Evolutionary conservation across 305 asterid species (phyloP).

Genomic region (Fraxinus nigra): DNA sequence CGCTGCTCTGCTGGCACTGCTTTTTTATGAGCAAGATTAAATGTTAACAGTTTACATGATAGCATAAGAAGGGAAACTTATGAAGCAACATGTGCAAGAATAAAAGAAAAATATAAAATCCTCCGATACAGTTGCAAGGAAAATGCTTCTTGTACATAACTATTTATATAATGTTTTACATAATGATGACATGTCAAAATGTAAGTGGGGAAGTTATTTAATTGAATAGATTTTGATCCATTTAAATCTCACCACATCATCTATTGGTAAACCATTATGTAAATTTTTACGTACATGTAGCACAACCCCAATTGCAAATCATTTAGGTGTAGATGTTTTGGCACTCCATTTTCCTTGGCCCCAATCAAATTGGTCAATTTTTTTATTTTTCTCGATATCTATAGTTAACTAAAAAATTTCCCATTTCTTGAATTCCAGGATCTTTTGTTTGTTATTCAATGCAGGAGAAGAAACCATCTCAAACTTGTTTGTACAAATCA

Average conservation of each 20-base stretch:
- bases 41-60: slow-evolving; percentile 18
- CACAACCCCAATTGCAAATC: neutral
- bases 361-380: neutral
- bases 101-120: slow-evolving; percentile 10
- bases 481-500: neutral
- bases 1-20: slow-evolving; percentile 56
- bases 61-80: slow-evolving; percentile 5
- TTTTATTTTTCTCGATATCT: neutral
- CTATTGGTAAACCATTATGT: neutral
- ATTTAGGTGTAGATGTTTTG: neutral
- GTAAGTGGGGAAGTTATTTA: neutral
- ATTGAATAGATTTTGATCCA: neutral
- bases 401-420: neutral
- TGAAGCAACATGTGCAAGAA: slow-evolving; percentile 1
- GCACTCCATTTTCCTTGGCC: neutral
- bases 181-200: neutral
- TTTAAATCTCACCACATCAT: neutral
- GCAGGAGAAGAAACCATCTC: neutral
- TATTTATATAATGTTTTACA: neutral
- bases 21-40: slow-evolving; percentile 23
- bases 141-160: neutral
- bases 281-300: neutral
- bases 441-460: neutral
- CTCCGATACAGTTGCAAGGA: neutral
- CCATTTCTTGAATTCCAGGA: neutral